A percentile compares a stretch with the other conserved stretches of the same genome.
These are phyloP conservation scores for Brassica nigra DNA, from an alignment of 345 rosid genomes.

Conservation along the genomic window DNA sequence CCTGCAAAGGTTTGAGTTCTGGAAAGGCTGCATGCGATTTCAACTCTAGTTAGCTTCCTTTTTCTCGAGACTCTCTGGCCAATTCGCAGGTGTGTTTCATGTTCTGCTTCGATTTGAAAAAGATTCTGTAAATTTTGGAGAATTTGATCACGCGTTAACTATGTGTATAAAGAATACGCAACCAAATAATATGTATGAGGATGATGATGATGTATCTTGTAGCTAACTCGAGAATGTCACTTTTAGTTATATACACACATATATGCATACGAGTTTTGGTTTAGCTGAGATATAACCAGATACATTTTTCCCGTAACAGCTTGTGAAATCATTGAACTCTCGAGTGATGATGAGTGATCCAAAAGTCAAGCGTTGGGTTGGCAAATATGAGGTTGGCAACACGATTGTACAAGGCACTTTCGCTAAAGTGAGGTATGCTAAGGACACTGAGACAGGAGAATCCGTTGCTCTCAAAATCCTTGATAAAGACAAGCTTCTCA, in stretches of 20 bases:
- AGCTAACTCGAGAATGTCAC: constrained; percentile 2
- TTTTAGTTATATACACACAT: background rate
- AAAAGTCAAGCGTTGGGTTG: constrained; percentile 77
- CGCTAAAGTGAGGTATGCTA: constrained; percentile 81
- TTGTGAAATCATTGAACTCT: constrained; percentile 7
- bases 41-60: constrained; percentile 3
- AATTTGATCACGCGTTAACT: background rate
- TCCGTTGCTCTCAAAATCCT: constrained; percentile 86
- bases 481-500: constrained; percentile 85
- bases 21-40: constrained; percentile 20
- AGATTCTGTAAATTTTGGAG: background rate
- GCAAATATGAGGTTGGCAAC: constrained; percentile 89
- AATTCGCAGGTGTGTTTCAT: constrained; percentile 27
- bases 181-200: background rate
- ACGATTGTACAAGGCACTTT: constrained; percentile 78
- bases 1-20: background rate
- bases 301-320: constrained; percentile 3
- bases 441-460: constrained; percentile 63
- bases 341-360: constrained; percentile 31
- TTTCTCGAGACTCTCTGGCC: background rate
- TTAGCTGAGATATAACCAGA: background rate
- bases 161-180: background rate
- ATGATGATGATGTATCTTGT: background rate
- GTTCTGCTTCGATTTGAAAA: background rate
- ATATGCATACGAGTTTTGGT: background rate